Base-by-base conservation (phyloP, 306 rosid species). In the Arachis stenosperma region DNA sequence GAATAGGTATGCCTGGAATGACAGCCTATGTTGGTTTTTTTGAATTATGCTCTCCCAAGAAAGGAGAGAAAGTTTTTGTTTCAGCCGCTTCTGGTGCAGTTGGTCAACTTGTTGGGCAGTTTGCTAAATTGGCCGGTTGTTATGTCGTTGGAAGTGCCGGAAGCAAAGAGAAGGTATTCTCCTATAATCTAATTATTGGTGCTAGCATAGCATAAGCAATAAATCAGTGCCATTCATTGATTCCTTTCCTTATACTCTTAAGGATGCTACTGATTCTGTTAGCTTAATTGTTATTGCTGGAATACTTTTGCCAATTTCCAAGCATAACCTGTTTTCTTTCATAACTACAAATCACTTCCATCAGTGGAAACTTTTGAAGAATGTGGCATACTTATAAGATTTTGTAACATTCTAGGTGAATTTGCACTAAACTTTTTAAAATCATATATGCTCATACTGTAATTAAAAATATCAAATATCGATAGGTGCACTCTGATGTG, bases 141-240 rank as follows among this genome's bases (percentile, higher is more conserved):
- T 78, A 82, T 60, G 78, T 82, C 11, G 83, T 82, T 37, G 81
- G 86, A 65, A 75, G 81, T 43, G 70, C 79, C 9, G 75, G 79
- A 14, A 78, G 65, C 12, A 65, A 78, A 51, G 65, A 70, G 9
- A 82, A 78, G 72, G 80, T 78, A 61, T 51, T 9, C 9, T 9
- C 37, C 37, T 33, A 33, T 33, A 1, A 33, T 68, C 40, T 52
- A 36, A 37, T 50, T 50, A 17, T 2, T 30, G 30, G 1, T n/a
- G 27, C 14, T n/a, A 48, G 37, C 6, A 0, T 44, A 9, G 4
- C 54, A 22, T 27, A 22, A 5, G 12, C 7, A 22, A 52, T 52
- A 14, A 52, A 52, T 14, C 27, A 52, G 39, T 55, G 7, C 48
- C 3, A 48, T 8, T 11, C 2, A 5, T 59, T 8, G 5, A 3